Evolutionary conservation across 352 stramenopile species (phyloP), one percentile per base, ranked within the genome.

Genomic region (Pythium rishiriense): DNA sequence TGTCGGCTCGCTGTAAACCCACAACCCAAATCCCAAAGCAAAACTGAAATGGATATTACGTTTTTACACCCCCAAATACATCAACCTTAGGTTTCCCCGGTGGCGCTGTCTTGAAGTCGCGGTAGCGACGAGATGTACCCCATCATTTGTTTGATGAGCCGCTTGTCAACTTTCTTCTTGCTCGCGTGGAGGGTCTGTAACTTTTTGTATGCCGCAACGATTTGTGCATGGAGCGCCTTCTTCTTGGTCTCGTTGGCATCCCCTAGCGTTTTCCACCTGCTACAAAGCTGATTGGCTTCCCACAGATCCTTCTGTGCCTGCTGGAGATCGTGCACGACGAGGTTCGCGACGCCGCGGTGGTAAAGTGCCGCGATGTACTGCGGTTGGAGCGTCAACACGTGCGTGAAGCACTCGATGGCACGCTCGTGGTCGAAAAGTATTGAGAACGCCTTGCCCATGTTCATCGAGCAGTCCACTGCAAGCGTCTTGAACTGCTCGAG

Each of bases 111-210:
- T 66, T 90, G 77, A 19, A 92, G 53, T 9, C 68, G 78, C 33
- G 78, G 79, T 19, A 94, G 81, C 17, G 79, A 88, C 26, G 85
- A 80, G 39, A 94, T 62, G 63, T 94, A 94, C 37, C 72, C 75
- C 26, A 94, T 70, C 81, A 94, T 90, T 59, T 93, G 77, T 66
- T 94, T 94, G 62, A 93, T 78, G 43, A 92, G 61, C 55, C 83
- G 88, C 68, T 90, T 91, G 72, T 94, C 84, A 41, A 88, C 58
- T 42, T 81, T 85, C 68, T 94, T 94, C 58, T 90, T 91, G 64
- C 80, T 87, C 5, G 75, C 70, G 57, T 90, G 76, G 54, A 93
- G 70, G 35, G 76, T 62, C 64, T 93, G 81, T 45, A 94, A 68
- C 14, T 75, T 79, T 68, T 88, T 89, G 78, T 91, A 94, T 39